phyloP scores from a whole-genome alignment of 2,329 filamentous ascomycete genomes.

The Tolypocladium capitatum region DNA sequence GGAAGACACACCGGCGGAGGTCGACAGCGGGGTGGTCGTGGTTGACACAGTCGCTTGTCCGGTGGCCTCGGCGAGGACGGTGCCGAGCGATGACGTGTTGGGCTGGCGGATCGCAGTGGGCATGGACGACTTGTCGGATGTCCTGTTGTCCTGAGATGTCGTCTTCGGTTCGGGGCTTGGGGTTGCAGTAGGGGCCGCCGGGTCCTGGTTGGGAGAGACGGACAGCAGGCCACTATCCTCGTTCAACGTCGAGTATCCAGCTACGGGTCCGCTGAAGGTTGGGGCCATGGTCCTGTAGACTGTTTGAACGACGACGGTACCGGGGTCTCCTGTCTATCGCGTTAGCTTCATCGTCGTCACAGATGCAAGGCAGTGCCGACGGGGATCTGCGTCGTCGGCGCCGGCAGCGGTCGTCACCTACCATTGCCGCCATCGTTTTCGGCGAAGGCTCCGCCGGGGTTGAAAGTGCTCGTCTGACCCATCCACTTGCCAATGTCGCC shows the following conservation, averaged over 20 bases:
- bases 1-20: slow-evolving; percentile 9
- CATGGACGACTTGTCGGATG: neutral
- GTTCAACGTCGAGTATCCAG: slow-evolving; percentile 25
- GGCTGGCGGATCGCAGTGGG: slow-evolving; percentile 1
- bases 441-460: neutral
- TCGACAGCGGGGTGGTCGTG: slow-evolving; percentile 5
- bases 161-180: slow-evolving; percentile 4
- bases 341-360: neutral
- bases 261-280: slow-evolving; percentile 28
- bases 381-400: neutral
- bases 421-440: neutral
- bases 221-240: slow-evolving; percentile 4
- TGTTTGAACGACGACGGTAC: slow-evolving; percentile 22
- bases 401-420: neutral
- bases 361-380: neutral
- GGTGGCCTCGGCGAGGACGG: slow-evolving; percentile 18
- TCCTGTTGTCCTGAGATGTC: slow-evolving; percentile 7
- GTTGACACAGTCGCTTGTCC: slow-evolving; percentile 7
- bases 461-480: neutral
- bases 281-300: slow-evolving; percentile 28
- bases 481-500: slow-evolving; percentile 1
- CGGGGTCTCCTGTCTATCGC: slow-evolving; percentile 1
- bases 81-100: slow-evolving; percentile 12
- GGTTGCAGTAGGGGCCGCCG: slow-evolving; percentile 3
- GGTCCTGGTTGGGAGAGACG: slow-evolving; percentile 4